Percentiles rank a stretch among this genome's conserved stretches.
phyloP scores from a whole-genome alignment of 2,329 filamentous ascomycete genomes.

The Trichoderma cornu-damae region DNA sequence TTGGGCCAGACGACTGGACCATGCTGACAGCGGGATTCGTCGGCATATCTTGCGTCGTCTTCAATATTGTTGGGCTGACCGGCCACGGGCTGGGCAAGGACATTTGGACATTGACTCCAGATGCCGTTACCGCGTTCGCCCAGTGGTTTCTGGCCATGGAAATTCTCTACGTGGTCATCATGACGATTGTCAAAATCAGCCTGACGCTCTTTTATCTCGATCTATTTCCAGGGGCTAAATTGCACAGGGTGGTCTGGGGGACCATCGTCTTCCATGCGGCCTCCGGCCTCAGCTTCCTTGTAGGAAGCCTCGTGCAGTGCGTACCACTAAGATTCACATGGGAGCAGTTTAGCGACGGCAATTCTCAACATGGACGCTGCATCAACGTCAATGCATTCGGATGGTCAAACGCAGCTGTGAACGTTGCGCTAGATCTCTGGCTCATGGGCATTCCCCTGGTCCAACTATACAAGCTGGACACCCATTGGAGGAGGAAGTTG shows the following conservation, averaged over 20 bases:
- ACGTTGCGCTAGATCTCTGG: slow-evolving; percentile 40
- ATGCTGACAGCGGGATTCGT: slow-evolving; percentile 25
- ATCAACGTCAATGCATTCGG: slow-evolving; percentile 37
- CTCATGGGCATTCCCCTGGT: slow-evolving; percentile 41
- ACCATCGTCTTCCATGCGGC: slow-evolving; percentile 31
- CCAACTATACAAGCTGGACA: slow-evolving; percentile 33
- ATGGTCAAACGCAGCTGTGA: slow-evolving; percentile 40
- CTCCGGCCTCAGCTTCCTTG: slow-evolving; percentile 30
- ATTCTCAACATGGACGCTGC: slow-evolving; percentile 35
- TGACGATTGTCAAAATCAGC: slow-evolving; percentile 38
- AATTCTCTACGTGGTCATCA: slow-evolving; percentile 37
- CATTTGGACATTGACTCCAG: slow-evolving; percentile 30
- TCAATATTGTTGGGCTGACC: slow-evolving; percentile 24
- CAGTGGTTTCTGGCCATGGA: slow-evolving; percentile 32
- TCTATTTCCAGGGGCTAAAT: slow-evolving; percentile 34
- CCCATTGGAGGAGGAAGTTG: slow-evolving; percentile 40
- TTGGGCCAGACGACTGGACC: slow-evolving; percentile 32
- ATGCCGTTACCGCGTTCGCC: slow-evolving; percentile 23
- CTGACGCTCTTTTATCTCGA: slow-evolving; percentile 41
- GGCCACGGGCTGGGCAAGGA: slow-evolving; percentile 32
- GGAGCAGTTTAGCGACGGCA: slow-evolving; percentile 38
- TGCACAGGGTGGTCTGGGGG: slow-evolving; percentile 32
- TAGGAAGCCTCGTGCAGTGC: slow-evolving; percentile 36
- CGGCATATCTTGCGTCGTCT: slow-evolving; percentile 23
- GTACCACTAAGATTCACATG: slow-evolving; percentile 38